These are phyloP conservation scores for Backusella tarrabulga DNA, from an alignment of 192 early-diverging fungal species.

Conservation along the genomic window DNA sequence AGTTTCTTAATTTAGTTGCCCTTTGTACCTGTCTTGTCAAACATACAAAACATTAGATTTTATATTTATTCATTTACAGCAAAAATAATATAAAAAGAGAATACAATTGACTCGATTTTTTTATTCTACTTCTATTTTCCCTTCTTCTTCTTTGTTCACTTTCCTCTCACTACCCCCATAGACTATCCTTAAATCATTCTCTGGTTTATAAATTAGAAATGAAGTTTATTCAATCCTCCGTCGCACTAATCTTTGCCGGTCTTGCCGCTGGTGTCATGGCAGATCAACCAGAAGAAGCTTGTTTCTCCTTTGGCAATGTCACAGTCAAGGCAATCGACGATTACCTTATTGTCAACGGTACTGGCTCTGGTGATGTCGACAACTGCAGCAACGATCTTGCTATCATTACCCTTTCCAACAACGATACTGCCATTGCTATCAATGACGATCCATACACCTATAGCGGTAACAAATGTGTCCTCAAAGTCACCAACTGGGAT, in stretches of 20 bases:
- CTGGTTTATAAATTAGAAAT: background rate
- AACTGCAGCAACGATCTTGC: background rate
- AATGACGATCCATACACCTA: background rate
- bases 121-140: background rate
- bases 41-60: background rate
- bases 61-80: background rate
- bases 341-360: background rate
- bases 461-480: background rate
- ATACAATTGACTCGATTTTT: background rate
- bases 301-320: background rate
- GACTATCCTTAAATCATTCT: background rate
- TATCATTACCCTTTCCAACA: background rate
- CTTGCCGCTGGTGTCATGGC: background rate
- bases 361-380: background rate
- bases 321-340: background rate
- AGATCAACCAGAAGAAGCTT: background rate
- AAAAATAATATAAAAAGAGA: background rate
- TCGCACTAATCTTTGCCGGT: background rate
- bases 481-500: constrained; percentile 2
- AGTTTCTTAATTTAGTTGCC: background rate
- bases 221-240: background rate
- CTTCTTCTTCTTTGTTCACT: background rate
- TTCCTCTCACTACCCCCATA: background rate
- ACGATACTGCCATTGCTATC: background rate
- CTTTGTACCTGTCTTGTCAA: constrained; percentile 7